These are phyloP conservation scores for Rhizopogon salebrosus DNA, from an alignment of 768 basidiomycete species.

Conservation along the genomic window DNA sequence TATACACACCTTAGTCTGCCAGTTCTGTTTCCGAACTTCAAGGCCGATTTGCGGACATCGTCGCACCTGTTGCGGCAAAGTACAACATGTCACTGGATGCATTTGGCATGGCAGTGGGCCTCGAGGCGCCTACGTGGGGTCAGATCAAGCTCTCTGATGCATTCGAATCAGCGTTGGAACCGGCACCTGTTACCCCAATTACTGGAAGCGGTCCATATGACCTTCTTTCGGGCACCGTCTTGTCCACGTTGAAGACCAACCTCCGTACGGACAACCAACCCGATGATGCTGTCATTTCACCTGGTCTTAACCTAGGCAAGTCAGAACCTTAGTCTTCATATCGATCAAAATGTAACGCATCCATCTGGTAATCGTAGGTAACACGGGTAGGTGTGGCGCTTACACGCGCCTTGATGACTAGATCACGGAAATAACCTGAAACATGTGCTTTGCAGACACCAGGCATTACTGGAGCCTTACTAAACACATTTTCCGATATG, in stretches of 20 bases:
- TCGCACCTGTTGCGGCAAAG: conserved; percentile 16
- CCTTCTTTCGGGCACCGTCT: conserved; percentile 40
- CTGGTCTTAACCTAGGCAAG: conserved; percentile 24
- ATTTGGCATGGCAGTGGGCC: conserved; percentile 31
- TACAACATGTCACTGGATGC: conserved; percentile 38
- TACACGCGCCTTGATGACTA: conserved; percentile 2
- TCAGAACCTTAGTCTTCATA: background rate
- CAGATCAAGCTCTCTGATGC: conserved; percentile 33
- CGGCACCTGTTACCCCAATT: conserved; percentile 40
- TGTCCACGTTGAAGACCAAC: conserved; percentile 30
- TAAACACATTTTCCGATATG: conserved; percentile 42
- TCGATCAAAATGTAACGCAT: conserved; percentile 1
- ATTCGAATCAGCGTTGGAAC: conserved; percentile 28
- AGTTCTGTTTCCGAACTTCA: conserved; percentile 11
- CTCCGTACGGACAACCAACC: conserved; percentile 20
- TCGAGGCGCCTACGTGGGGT: conserved; percentile 25
- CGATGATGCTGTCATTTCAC: conserved; percentile 28
- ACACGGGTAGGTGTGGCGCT: conserved; percentile 13
- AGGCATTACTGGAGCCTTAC: conserved; percentile 42
- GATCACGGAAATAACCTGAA: conserved; percentile 18
- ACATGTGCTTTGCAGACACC: conserved; percentile 31
- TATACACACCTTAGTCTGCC: background rate
- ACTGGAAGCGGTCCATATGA: conserved; percentile 30
- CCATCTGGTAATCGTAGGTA: conserved; percentile 9
- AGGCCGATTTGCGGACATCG: conserved; percentile 7